phyloP scores from a whole-genome alignment of 1,284 basidiomycete genomes.

The Papiliotrema flavescens region DNA sequence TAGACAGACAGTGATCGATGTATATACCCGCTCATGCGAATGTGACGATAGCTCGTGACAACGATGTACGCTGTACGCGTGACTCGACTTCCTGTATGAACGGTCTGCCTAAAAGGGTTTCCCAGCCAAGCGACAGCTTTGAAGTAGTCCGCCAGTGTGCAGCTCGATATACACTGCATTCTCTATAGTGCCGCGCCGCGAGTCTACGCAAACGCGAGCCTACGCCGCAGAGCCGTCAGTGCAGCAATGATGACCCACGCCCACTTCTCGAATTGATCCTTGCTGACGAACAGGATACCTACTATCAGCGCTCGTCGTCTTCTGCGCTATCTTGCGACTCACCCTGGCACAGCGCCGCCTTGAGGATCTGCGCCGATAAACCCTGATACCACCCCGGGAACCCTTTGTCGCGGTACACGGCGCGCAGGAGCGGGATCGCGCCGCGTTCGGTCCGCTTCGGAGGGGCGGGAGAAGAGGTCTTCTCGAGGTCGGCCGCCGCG shows the following conservation, averaged over 20 bases:
- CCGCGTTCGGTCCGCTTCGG: conserved; percentile 10
- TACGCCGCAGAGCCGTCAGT: conserved; percentile 41
- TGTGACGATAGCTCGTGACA: neutral
- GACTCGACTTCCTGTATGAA: too few relatives aligned
- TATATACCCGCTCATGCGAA: too few relatives aligned
- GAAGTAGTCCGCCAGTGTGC: too few relatives aligned
- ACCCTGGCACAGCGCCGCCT: conserved; percentile 59
- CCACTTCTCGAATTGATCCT: conserved; percentile 50
- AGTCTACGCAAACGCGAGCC: too few relatives aligned
- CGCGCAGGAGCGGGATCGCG: conserved; percentile 56
- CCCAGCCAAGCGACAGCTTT: too few relatives aligned
- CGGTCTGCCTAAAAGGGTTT: too few relatives aligned
- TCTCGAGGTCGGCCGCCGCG: conserved; percentile 11
- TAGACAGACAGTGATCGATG: too few relatives aligned
- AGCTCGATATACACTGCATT: too few relatives aligned
- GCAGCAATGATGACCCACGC: conserved; percentile 51
- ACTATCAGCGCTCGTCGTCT: neutral
- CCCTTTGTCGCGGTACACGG: conserved; percentile 72
- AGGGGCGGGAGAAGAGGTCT: neutral
- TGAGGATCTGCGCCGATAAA: conserved; percentile 58
- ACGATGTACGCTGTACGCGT: too few relatives aligned
- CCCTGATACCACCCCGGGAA: conserved; percentile 95
- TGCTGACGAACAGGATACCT: conserved; percentile 50
- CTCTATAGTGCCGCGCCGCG: too few relatives aligned
- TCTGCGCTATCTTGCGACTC: conserved; percentile 12